Base-by-base conservation (phyloP, 768 basidiomycete species). In the Russula sp. region DNA sequence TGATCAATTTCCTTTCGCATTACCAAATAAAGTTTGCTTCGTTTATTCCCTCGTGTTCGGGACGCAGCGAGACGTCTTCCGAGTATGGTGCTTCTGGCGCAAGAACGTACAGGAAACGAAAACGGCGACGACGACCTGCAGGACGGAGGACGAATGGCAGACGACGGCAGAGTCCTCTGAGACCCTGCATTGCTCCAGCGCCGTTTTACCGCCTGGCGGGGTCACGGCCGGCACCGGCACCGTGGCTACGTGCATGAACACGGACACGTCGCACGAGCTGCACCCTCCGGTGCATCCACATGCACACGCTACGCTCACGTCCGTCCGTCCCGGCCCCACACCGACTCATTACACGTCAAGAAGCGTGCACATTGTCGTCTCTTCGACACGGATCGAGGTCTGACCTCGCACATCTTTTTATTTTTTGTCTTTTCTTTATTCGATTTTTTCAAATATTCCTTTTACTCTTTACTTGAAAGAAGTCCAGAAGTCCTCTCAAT, bases 11-110 rank as follows among this genome's bases (percentile, higher is more conserved):
- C 9, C 18, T 34, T 32, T 48, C n/a, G 20, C 22, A 13, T 20
- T 27, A 27, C 27, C 2, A 5, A 20, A 35, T 14, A 8, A n/a
- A 64, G 64, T 61, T 7, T n/a, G 59, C 48, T 16, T 65, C 32
- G 42, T 44, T 27, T 65, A 55, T 44, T 61, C 62, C 31, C n/a
- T 62, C 44, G 48, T 61, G 18, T 65, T 65, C 18, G 64, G 54
- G 18, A 52, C 59, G 14, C 59, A 61, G 27, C 37, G 13, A 47
- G 64, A 65, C 50, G 50, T 62, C 37, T 31, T 65, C 20, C 20
- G 50, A 2, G 64, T 20, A 32, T 65, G 64, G 64, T 34, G 10
- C 14, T 53, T 65, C 22, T 62, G 59, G 59, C 55, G 40, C 48
- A 27, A 42, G 51, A 8, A 40, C 44, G 34, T 32, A 1, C 6